Conservation (phyloP, 2,329 filamentous ascomycete species). For the Cercospora citrullina region DNA sequence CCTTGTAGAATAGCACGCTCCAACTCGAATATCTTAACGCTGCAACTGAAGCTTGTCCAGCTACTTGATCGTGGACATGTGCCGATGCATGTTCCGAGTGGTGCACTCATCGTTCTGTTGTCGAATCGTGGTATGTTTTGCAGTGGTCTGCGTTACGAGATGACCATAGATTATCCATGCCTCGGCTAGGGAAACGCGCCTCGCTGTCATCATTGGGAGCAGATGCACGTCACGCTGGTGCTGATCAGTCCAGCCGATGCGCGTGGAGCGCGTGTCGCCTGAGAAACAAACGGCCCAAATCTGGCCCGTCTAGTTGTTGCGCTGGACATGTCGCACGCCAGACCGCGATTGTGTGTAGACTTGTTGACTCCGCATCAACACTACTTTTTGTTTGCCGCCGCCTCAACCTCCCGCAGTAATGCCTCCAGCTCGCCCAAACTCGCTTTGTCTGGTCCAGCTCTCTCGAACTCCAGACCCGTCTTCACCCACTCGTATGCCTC, state of each 20-base stretch:
- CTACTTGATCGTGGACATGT: neutral
- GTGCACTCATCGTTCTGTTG: neutral
- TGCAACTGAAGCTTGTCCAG: neutral
- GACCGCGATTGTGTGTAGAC: neutral
- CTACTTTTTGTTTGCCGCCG: constrained; percentile 22
- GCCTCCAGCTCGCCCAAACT: constrained; percentile 36
- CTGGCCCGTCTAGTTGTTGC: neutral
- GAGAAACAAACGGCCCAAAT: neutral
- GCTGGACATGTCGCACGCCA: neutral
- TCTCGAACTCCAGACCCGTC: constrained; percentile 67
- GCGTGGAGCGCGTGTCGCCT: neutral
- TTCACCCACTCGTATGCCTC: constrained; percentile 80
- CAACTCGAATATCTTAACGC: neutral
- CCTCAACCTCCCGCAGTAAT: constrained; percentile 32
- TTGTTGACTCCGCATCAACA: neutral
- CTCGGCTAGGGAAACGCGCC: neutral
- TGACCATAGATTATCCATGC: neutral
- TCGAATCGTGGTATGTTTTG: neutral
- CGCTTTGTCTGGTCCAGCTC: constrained; percentile 37
- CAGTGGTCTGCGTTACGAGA: neutral
- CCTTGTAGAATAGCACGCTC: neutral
- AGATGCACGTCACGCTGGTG: neutral
- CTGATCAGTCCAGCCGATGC: neutral
- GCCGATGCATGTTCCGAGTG: neutral
- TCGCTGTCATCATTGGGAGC: neutral